Evolutionary conservation across 1,284 basidiomycete genomes (phyloP).

Genomic region (Pisolithus thermaeus): DNA sequence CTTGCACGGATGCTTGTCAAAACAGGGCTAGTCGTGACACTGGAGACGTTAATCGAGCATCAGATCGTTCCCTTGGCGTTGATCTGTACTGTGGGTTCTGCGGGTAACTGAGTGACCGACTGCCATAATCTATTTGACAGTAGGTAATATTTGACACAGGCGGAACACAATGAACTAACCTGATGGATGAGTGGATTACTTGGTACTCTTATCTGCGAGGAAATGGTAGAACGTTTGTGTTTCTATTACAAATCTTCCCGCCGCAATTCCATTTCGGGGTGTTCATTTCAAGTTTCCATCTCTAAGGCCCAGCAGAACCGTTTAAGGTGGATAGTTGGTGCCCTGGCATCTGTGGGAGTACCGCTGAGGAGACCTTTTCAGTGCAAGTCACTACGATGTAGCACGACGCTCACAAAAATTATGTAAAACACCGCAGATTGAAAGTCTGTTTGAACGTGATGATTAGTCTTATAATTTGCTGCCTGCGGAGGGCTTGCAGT

Average conservation of each 20-base stretch:
- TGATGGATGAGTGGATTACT: conserved; percentile 90
- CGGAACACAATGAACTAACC: conserved; percentile 51
- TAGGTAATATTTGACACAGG: conserved; percentile 1
- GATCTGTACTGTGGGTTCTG: conserved; percentile 76
- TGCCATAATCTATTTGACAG: conserved; percentile 68
- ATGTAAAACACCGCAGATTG: conserved; percentile 45
- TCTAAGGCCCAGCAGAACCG: too few species aligned
- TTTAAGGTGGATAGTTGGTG: conserved; percentile 69
- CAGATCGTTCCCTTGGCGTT: conserved; percentile 73
- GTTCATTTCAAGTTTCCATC: conserved; percentile 28
- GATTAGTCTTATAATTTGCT: too few species aligned
- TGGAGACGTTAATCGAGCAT: conserved; percentile 90
- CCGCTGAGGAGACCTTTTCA: conserved; percentile 16
- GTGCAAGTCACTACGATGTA: not conserved
- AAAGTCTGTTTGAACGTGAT: not conserved
- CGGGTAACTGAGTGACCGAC: conserved; percentile 92
- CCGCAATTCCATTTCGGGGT: conserved; percentile 82
- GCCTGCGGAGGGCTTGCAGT: too few species aligned
- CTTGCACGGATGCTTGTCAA: conserved; percentile 86
- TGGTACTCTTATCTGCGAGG: conserved; percentile 85
- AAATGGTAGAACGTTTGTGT: conserved; percentile 90
- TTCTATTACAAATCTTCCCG: conserved; percentile 86
- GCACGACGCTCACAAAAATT: conserved; percentile 50
- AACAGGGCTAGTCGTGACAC: conserved; percentile 60
- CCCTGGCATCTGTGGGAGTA: conserved; percentile 49